phyloP scores from a whole-genome alignment of 2,329 filamentous ascomycete genomes.

The Pyrenophora seminiperda region DNA sequence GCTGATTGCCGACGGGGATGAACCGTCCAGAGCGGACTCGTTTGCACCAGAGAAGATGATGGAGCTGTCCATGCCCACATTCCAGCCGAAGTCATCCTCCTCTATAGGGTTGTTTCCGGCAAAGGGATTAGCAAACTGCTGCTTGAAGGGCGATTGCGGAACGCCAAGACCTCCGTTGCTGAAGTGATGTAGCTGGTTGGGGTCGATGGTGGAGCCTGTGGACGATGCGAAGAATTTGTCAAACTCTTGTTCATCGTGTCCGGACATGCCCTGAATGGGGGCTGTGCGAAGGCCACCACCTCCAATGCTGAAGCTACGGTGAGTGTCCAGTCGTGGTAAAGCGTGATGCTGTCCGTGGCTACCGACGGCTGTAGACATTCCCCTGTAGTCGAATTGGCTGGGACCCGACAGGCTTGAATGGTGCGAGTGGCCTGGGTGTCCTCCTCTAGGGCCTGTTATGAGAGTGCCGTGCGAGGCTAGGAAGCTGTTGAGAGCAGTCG shows the following conservation, averaged over 20 bases:
- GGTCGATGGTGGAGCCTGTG: constrained; percentile 64
- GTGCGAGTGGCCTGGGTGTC: constrained; percentile 64
- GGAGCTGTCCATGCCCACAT: constrained; percentile 78
- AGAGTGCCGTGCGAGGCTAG: constrained; percentile 63
- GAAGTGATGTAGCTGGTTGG: constrained; percentile 81
- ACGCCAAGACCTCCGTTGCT: constrained; percentile 74
- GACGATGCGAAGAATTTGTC: constrained; percentile 70
- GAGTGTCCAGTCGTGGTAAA: constrained; percentile 83
- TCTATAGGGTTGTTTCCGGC: constrained; percentile 64
- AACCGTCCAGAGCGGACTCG: constrained; percentile 86
- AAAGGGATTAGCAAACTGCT: constrained; percentile 57
- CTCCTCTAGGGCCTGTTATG: constrained; percentile 56
- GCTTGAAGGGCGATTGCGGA: constrained; percentile 55
- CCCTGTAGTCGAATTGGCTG: constrained; percentile 68
- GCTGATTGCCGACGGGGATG: constrained; percentile 94
- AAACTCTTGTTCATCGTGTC: constrained; percentile 67
- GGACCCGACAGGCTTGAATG: constrained; percentile 77
- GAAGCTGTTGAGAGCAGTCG: constrained; percentile 70
- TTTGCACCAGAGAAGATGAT: constrained; percentile 60
- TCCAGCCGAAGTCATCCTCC: constrained; percentile 85
- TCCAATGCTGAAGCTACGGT: constrained; percentile 69
- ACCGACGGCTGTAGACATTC: constrained; percentile 71
- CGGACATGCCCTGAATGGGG: constrained; percentile 57
- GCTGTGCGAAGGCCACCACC: constrained; percentile 79
- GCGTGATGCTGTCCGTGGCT: constrained; percentile 70